These are phyloP conservation scores for Penicillium griseofulvum DNA, from an alignment of 2,329 filamentous ascomycete genomes.

Conservation along the genomic window DNA sequence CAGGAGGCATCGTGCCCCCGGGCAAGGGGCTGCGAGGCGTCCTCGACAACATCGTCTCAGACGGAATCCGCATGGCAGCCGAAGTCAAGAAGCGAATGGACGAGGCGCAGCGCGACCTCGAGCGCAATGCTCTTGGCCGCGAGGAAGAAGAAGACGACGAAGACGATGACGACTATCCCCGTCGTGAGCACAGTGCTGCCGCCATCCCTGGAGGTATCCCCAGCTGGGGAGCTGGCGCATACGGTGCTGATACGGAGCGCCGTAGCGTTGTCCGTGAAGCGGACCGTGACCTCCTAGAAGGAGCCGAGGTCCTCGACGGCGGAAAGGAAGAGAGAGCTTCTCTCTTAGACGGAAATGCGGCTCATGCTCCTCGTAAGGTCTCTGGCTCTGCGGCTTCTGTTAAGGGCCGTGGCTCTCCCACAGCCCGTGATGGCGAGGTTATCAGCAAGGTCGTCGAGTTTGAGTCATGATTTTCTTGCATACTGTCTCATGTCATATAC, in stretches of 20 bases:
- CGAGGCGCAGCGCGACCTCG: constrained; percentile 87
- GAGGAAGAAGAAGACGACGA: constrained; percentile 68
- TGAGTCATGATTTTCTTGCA: constrained; percentile 26
- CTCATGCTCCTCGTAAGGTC: constrained; percentile 5
- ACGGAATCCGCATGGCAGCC: constrained; percentile 92
- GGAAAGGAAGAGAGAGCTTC: constrained; percentile 31
- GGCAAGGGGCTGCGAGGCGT: constrained; percentile 83
- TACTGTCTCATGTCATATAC: constrained; percentile 4
- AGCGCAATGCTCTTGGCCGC: constrained; percentile 70
- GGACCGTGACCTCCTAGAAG: constrained; percentile 70
- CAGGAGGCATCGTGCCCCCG: constrained; percentile 60
- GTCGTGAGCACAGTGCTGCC: constrained; percentile 20
- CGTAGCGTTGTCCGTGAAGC: constrained; percentile 61
- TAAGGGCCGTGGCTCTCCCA: constrained; percentile 6
- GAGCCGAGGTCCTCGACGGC: constrained; percentile 64
- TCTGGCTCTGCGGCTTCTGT: background rate
- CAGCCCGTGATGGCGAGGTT: constrained; percentile 25
- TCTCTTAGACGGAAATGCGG: constrained; percentile 25
- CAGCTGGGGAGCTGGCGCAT: constrained; percentile 43
- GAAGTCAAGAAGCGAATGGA: constrained; percentile 93
- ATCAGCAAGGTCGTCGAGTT: constrained; percentile 43
- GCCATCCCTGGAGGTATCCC: constrained; percentile 35
- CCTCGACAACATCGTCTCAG: constrained; percentile 93
- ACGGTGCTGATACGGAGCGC: constrained; percentile 58
- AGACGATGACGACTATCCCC: constrained; percentile 62